phyloP scores from a whole-genome alignment of 208 protist species.

The Herpetomonas samuelpessoai region DNA sequence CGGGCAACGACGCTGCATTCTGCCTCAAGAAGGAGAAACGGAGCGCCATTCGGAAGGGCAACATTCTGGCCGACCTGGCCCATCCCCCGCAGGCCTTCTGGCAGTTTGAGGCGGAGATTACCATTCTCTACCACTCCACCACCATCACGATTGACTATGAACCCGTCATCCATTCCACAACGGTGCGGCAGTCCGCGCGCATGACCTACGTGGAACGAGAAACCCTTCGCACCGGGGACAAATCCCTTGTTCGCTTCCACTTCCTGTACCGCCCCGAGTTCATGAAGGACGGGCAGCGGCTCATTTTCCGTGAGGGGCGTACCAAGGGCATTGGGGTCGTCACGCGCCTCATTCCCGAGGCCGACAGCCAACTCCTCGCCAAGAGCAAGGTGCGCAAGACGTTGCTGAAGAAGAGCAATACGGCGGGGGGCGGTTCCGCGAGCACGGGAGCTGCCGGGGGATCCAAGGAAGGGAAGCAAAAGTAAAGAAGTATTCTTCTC shows the following conservation, averaged over 20 bases:
- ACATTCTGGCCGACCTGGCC: constrained; percentile 78
- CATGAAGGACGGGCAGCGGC: constrained; percentile 80
- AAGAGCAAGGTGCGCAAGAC: constrained; percentile 44
- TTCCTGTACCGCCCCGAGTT: constrained; percentile 95
- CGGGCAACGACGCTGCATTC: constrained; percentile 90
- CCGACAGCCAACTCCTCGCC: constrained; percentile 38
- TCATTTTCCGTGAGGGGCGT: constrained; percentile 95
- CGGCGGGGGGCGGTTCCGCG: background rate
- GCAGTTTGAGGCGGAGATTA: constrained; percentile 97
- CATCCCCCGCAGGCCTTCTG: constrained; percentile 73
- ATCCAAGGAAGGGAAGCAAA: constrained; percentile 10
- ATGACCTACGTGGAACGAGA: constrained; percentile 89
- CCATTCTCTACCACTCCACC: constrained; percentile 97
- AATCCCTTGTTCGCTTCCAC: constrained; percentile 91
- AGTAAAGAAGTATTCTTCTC: constrained; percentile 8
- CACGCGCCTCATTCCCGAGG: constrained; percentile 55
- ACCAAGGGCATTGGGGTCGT: constrained; percentile 93
- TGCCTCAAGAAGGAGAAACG: constrained; percentile 96
- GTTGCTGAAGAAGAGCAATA: constrained; percentile 16
- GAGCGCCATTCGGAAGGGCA: constrained; percentile 93
- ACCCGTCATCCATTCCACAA: constrained; percentile 95
- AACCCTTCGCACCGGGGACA: constrained; percentile 93
- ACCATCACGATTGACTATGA: constrained; percentile 97
- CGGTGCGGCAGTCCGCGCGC: constrained; percentile 86
- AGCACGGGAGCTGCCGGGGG: background rate